A percentile compares a stretch with the other conserved stretches of the same genome.
These are phyloP conservation scores for Zostera marina DNA, from an alignment of 116 monocot species.

Conservation along the genomic window DNA sequence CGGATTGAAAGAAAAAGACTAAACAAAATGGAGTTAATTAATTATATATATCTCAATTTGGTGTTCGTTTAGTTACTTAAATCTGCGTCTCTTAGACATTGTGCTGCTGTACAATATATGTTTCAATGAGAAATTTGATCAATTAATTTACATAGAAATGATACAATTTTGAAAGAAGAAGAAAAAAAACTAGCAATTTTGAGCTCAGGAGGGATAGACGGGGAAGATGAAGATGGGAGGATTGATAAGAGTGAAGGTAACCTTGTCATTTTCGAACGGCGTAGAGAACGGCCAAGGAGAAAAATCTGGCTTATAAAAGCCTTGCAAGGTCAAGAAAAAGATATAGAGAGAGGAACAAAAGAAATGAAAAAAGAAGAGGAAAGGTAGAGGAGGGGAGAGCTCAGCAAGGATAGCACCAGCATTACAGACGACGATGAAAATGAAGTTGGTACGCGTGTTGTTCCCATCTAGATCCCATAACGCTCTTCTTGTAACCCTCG, in stretches of 20 bases:
- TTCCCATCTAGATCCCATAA: neutral
- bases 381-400: neutral
- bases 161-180: no score
- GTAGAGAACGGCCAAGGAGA: neutral
- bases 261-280: fast-evolving
- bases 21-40: no score
- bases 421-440: neutral
- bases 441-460: neutral
- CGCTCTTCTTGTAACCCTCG: slow-evolving; percentile 1
- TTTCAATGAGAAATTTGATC: no score
- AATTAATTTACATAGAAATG: no score
- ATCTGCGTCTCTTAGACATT: no score
- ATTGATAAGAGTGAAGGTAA: neutral
- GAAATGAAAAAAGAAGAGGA: neutral
- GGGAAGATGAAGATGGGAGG: neutral
- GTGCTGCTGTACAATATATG: no score
- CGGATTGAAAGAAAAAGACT: no score
- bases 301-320: neutral
- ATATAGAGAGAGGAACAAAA: no score
- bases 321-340: slow-evolving; percentile 8
- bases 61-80: neutral
- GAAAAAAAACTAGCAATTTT: neutral
- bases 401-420: slow-evolving; percentile 7
- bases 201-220: slow-evolving; percentile 4
- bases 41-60: neutral